Evolutionary conservation across 2,329 filamentous ascomycete genomes (phyloP), one percentile per base, ranked within the genome.

Genomic region (Macrophomina tecta): DNA sequence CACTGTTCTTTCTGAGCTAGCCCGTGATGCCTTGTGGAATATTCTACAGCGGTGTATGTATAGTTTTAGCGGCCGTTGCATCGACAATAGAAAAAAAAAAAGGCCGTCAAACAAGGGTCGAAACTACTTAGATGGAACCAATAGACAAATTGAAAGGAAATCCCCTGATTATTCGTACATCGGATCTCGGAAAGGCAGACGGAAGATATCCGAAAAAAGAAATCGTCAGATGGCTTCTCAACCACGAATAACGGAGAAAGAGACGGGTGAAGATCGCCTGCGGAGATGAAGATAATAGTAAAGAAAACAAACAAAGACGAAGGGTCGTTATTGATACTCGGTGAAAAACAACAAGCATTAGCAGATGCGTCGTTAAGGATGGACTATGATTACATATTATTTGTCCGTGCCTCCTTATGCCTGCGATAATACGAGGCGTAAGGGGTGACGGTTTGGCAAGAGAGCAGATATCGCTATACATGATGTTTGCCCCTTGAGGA

Each of bases 351-450:
- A 38, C 36, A 38, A 38, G 36, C 36, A 38, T 23, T 23, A 23
- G 23, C 23, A 40, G 38, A 40, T 9, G 16, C 8, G 42, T 45
- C 42, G 42, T 45, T 45, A 58, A 58, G 38, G 53, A 58, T 42
- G 53, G 38, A 58, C 53, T 58, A 58, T 40, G 53, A 58, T 58
- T 58, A 58, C 53, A 58, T 58, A 58, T 58, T 58, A 55, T 36
- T 18, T 55, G 52, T 55, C 52, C 52, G 32, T 32, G 34, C 7
- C 51, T 16, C 52, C 34, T 11, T 3, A 23, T 23, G 14, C 52
- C 16, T 38, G 14, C 28, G 3, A 11, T 12, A 38, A 18, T 18
- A 40, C 16, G 12, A 32, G 32, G 28, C 28, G 49, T 6, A 30
- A 11, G 16, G 52, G 14, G 18, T 36, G 34, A 55, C 51, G 51